phyloP scores from a whole-genome alignment of 2,329 filamentous ascomycete species.

The Neonectria ditissima region DNA sequence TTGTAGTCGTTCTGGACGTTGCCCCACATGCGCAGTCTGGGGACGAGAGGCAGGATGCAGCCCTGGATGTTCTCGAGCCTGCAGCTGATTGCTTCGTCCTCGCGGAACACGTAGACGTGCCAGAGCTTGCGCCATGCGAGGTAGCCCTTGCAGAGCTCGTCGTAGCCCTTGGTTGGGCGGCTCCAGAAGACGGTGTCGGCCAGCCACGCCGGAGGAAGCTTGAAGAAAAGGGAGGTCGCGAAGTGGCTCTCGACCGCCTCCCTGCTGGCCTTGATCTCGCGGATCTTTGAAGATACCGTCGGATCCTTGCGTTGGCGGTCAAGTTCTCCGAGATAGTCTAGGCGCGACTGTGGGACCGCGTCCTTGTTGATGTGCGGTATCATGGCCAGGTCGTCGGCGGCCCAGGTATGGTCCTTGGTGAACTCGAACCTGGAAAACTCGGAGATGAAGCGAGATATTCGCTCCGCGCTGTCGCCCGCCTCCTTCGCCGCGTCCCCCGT shows the following conservation, averaged over 20 bases:
- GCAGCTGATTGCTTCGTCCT: background rate
- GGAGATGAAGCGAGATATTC: background rate
- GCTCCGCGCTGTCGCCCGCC: too few species aligned
- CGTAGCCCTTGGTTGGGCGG: conserved; percentile 9
- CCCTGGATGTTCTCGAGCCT: background rate
- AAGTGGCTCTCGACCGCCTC: background rate
- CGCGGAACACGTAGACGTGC: conserved; percentile 25
- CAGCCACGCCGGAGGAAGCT: background rate
- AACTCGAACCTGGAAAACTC: background rate
- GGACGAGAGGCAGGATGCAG: background rate
- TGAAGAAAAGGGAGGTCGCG: conserved; percentile 1
- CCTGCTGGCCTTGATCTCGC: background rate
- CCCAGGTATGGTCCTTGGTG: background rate
- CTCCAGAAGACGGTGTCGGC: conserved; percentile 8
- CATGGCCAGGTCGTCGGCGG: background rate
- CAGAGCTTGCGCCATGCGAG: conserved; percentile 34
- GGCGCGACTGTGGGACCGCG: too few species aligned
- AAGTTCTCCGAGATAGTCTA: background rate
- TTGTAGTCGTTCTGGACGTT: conserved; percentile 29
- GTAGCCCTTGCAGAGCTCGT: conserved; percentile 29
- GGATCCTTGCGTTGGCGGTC: background rate
- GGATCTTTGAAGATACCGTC: background rate
- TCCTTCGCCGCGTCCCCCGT: too few species aligned
- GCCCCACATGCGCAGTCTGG: conserved; percentile 30
- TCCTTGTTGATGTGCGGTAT: background rate